These are phyloP conservation scores for Boletus coccyginus DNA, from an alignment of 768 basidiomycete genomes.

Conservation along the genomic window DNA sequence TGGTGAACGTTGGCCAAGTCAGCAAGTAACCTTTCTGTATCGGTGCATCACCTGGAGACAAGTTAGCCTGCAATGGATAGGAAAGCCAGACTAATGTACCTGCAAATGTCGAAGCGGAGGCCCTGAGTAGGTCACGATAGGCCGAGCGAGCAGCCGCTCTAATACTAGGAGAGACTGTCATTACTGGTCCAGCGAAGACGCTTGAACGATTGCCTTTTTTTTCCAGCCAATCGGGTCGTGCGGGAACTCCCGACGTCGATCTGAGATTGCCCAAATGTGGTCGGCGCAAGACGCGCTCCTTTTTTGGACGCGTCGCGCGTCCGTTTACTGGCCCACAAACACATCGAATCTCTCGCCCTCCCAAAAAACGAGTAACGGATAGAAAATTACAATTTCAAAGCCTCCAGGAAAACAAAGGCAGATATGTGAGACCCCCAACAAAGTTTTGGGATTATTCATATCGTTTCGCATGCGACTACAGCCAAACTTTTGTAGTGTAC, in stretches of 20 bases:
- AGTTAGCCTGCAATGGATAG: not conserved
- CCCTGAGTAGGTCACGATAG: constrained; percentile 69
- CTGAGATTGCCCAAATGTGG: constrained; percentile 33
- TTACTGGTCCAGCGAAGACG: constrained; percentile 17
- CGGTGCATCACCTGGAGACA: constrained; percentile 48
- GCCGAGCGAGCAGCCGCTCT: constrained; percentile 68
- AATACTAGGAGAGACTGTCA: constrained; percentile 57
- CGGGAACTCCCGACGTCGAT: constrained; percentile 24
- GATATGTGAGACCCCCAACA: constrained; percentile 14
- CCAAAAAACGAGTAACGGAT: constrained; percentile 29
- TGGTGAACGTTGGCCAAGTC: not conserved
- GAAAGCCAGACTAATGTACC: constrained; percentile 36
- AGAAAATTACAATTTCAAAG: constrained; percentile 25
- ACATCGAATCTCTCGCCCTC: constrained; percentile 28
- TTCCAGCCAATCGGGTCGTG: constrained; percentile 11
- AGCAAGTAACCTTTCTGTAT: constrained; percentile 45
- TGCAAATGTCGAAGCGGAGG: constrained; percentile 62
- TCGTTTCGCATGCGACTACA: constrained; percentile 14
- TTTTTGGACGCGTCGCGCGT: constrained; percentile 35
- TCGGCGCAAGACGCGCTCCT: constrained; percentile 40
- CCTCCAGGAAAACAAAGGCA: constrained; percentile 15
- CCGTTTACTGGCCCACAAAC: constrained; percentile 23
- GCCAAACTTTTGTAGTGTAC: constrained; percentile 16
- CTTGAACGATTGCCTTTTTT: not conserved
- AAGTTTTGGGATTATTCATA: constrained; percentile 14